Evolutionary conservation across 345 rosid species (phyloP).

Genomic region (Rhodomyrtus tomentosa): DNA sequence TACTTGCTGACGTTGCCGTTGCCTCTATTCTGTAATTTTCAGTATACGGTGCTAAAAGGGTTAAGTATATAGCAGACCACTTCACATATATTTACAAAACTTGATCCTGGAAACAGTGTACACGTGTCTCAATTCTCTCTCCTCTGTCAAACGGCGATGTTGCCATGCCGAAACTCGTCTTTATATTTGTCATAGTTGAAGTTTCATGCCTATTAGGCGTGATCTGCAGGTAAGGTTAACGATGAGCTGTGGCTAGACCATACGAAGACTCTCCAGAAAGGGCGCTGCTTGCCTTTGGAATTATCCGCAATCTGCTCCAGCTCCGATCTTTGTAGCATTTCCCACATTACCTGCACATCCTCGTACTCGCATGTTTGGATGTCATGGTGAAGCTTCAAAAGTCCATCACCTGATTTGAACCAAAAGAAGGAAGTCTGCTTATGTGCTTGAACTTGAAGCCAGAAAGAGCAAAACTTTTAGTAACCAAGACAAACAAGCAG

Average conservation of each 20-base stretch:
- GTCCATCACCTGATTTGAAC: slow-evolving; percentile 1
- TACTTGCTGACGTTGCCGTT: not conserved
- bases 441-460: not conserved
- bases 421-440: not conserved
- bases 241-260: not conserved
- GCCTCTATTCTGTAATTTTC: not conserved
- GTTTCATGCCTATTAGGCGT: not conserved
- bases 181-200: not conserved
- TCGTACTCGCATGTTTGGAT: slow-evolving; percentile 5
- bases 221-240: not conserved
- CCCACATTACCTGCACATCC: slow-evolving; percentile 19
- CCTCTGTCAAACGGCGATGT: not conserved
- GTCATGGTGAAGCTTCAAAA: slow-evolving; percentile 8
- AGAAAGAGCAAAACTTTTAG: not conserved
- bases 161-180: not conserved
- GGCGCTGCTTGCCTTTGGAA: not conserved
- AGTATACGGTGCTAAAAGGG: not conserved
- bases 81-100: not conserved
- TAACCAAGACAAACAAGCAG: not conserved
- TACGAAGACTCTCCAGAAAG: slow-evolving; percentile 5
- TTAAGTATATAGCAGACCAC: not conserved
- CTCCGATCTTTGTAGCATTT: slow-evolving; percentile 3
- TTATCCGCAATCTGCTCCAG: not conserved
- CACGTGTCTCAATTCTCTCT: not conserved
- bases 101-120: not conserved